Evolutionary conservation across 2,329 filamentous ascomycete genomes (phyloP), one percentile per base, ranked within the genome.

Genomic region (Phoma sp.): DNA sequence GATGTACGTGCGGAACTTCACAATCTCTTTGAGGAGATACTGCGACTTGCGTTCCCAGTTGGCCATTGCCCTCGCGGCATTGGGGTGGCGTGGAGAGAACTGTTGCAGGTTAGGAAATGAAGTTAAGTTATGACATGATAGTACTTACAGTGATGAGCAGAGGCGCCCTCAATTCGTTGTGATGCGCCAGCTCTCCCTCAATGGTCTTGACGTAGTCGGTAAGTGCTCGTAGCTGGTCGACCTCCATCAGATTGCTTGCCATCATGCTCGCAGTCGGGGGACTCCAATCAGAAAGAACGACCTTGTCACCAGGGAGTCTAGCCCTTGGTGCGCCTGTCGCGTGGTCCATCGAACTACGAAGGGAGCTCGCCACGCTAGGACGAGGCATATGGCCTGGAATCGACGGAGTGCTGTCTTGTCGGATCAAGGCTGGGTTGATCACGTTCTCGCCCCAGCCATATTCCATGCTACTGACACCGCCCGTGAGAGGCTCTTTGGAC

Each of bases 31-130:
- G 11, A 98, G 82, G 33, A 99, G 79, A 72, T 98, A 96, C 25
- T 91, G 88, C 50, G 91, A 96, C 79, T 98, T 98, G 69, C 90
- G 87, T 80, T 99, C 93, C 93, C 95, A 99, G 75, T 99, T 99
- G 17, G 88, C 83, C 90, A 98, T 93, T 14, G 93, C 92, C 75
- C 90, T 93, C 58, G 80, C 81, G 14, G 88, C 85, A 68, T 98
- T 98, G 30, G 86, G 83, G 57, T 93, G 89, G 25, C 92, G 86
- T 3, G 92, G 90, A 12, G 91, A 92, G 72, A 96, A 98, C 83
- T 85, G 58, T 10, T 33, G 17, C 1, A 2, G 14, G 32, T 71
- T 47, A 72, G 65, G 46, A 32, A 29, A 18, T 29, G 7, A 14
- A 18, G 1, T 10, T 25, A 15, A 39, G 4, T 9, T 33, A 10